A percentile compares a stretch with the other conserved stretches of the same genome.
These are phyloP conservation scores for Sugiyamaella japonica DNA, from an alignment of 1,139 yeast genomes.

Conservation along the genomic window DNA sequence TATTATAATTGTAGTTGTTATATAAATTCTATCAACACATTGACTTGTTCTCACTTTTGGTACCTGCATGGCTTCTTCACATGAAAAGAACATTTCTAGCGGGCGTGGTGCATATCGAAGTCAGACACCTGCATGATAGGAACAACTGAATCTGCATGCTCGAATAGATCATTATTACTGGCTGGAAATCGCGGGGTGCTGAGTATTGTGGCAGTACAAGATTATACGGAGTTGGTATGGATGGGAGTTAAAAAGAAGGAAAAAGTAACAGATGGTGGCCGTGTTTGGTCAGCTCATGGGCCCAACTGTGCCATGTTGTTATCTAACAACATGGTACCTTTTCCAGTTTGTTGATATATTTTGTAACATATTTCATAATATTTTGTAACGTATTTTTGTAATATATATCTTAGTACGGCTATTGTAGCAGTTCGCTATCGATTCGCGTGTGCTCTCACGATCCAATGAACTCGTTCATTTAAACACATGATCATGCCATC, in stretches of 20 bases:
- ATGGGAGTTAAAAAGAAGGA: neutral
- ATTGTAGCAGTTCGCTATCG: neutral
- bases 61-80: slow-evolving; percentile 3
- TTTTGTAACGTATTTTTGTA: too few relatives aligned
- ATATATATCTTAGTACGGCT: slow-evolving; percentile 1
- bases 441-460: neutral
- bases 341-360: too few relatives aligned
- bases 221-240: neutral
- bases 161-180: slow-evolving; percentile 7
- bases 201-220: neutral
- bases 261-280: too few relatives aligned
- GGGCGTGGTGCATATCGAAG: neutral
- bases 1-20: neutral
- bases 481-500: slow-evolving; percentile 1
- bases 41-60: neutral
- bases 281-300: too few relatives aligned
- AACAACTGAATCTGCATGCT: slow-evolving; percentile 3
- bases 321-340: too few relatives aligned
- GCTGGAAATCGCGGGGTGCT: slow-evolving; percentile 8
- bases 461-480: neutral
- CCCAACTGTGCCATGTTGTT: too few relatives aligned
- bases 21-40: too few relatives aligned
- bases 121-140: slow-evolving; percentile 3
- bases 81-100: neutral
- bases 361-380: too few relatives aligned